Evolutionary conservation across 805 yeast species (phyloP).

Genomic region (Lachancea dasiensis): DNA sequence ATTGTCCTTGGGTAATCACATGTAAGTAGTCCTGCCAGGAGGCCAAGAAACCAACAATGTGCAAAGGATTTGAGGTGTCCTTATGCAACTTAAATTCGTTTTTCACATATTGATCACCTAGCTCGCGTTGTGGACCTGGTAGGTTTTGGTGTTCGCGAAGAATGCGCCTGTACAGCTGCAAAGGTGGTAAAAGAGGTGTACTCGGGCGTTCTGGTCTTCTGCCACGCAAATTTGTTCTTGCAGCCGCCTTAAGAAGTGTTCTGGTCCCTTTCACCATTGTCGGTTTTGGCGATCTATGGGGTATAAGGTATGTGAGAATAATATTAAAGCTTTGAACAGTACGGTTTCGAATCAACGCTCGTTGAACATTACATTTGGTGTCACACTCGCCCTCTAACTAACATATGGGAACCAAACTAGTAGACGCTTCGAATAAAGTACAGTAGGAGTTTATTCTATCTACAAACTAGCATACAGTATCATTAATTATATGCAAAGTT

Average conservation of each 20-base stretch:
- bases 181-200: conserved; percentile 73
- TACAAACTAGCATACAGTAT: too few relatives aligned
- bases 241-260: background rate
- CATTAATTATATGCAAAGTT: too few relatives aligned
- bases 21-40: conserved; percentile 88
- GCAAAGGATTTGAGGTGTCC: conserved; percentile 78
- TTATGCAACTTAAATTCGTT: conserved; percentile 85
- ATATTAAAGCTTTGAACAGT: too few relatives aligned
- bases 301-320: too few relatives aligned
- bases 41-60: conserved; percentile 87
- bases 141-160: conserved; percentile 70
- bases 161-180: conserved; percentile 69
- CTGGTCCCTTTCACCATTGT: background rate
- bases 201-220: conserved; percentile 7
- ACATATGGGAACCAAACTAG: too few relatives aligned
- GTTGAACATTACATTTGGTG: too few relatives aligned
- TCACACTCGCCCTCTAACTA: too few relatives aligned
- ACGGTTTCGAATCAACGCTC: too few relatives aligned
- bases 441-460: too few relatives aligned
- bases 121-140: conserved; percentile 61
- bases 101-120: conserved; percentile 88
- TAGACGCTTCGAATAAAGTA: too few relatives aligned
- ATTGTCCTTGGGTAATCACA: conserved; percentile 51
- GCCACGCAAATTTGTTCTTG: background rate
- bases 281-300: too few relatives aligned